Conservation (phyloP, 2,329 filamentous ascomycete species). For the Fusarium tricinctum region DNA sequence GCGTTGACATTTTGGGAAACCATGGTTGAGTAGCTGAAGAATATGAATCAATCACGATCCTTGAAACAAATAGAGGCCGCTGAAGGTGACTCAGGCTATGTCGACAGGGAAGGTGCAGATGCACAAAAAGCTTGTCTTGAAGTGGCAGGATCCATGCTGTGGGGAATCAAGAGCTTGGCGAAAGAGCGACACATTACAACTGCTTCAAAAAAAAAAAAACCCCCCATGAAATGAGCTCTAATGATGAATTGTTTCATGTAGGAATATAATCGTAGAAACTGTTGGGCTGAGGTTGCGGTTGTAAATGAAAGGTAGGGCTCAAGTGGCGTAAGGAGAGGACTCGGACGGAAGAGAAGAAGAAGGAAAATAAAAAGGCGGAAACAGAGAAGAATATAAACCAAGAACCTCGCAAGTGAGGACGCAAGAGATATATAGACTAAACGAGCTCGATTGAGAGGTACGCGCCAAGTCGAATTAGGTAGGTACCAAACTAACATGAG, state of each 20-base stretch:
- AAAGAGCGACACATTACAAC: neutral
- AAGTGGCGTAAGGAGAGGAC: neutral
- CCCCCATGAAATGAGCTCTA: neutral
- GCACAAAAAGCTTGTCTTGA: conserved; percentile 27
- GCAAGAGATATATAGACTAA: neutral
- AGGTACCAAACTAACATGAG: neutral
- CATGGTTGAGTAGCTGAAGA: neutral
- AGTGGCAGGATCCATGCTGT: neutral
- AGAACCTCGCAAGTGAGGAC: neutral
- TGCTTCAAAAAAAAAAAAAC: neutral
- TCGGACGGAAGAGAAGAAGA: no score
- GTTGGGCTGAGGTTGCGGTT: neutral
- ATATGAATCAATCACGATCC: conserved; percentile 3
- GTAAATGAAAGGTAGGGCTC: no score
- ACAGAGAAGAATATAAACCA: neutral
- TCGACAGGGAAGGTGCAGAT: conserved; percentile 15
- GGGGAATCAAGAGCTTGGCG: conserved; percentile 14
- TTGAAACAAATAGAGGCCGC: neutral
- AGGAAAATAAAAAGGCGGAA: neutral
- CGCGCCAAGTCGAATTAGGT: conserved; percentile 9
- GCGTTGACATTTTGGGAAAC: conserved; percentile 14
- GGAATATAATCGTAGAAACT: neutral
- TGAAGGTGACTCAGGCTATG: neutral
- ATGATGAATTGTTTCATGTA: neutral
- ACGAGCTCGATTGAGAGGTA: neutral